Evolutionary conservation across 164 flowering plant genomes (phyloP).

Genomic region (Magnolia kwangsiensis): DNA sequence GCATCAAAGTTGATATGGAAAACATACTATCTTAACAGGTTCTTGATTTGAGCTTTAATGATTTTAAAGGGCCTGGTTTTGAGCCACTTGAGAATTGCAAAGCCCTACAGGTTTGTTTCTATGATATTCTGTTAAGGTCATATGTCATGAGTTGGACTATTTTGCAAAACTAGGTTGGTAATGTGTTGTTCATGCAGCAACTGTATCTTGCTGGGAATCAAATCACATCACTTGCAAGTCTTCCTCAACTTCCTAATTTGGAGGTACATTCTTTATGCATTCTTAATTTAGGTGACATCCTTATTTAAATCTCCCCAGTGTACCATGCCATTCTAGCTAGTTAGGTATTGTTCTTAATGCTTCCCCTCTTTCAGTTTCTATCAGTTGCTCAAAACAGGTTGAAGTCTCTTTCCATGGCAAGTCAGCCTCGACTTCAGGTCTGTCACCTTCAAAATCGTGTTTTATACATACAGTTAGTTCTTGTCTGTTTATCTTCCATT

Average conservation of each 20-base stretch:
- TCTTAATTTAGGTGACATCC: background rate
- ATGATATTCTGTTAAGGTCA: background rate
- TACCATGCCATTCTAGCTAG: background rate
- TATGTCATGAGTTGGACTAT: background rate
- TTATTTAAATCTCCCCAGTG: background rate
- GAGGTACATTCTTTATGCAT: constrained; percentile 51
- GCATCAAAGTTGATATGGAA: background rate
- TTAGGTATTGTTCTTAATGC: background rate
- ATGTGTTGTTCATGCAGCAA: constrained; percentile 57
- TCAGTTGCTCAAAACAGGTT: constrained; percentile 97
- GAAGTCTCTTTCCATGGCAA: constrained; percentile 93
- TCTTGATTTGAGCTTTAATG: constrained; percentile 98
- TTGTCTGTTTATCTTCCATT: background rate
- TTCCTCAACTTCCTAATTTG: constrained; percentile 96
- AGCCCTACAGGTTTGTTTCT: constrained; percentile 66
- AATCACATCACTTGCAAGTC: constrained; percentile 84
- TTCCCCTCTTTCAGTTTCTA: constrained; percentile 58
- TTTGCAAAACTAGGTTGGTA: constrained; percentile 7
- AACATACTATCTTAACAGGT: constrained; percentile 46
- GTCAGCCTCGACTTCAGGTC: constrained; percentile 98
- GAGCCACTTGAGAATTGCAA: constrained; percentile 96
- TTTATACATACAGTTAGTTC: background rate
- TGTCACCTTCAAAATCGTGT: constrained; percentile 8
- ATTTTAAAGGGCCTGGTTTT: constrained; percentile 97
- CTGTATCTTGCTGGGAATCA: constrained; percentile 99